phyloP scores from a whole-genome alignment of 2,329 filamentous ascomycete species.

The Chrysoporthe cubensis region DNA sequence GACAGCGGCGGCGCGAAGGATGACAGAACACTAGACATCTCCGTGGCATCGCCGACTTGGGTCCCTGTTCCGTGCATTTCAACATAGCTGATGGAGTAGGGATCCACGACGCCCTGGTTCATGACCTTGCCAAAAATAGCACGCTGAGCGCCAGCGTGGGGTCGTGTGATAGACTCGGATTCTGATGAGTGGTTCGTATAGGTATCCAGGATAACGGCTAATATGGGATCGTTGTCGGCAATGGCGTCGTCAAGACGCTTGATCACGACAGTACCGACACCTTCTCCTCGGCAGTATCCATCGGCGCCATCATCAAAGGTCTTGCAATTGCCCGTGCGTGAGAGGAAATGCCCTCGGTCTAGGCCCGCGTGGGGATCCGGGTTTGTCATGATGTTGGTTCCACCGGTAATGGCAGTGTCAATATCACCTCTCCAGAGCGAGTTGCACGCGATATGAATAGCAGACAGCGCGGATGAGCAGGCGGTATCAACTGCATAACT shows the following conservation, averaged over 20 bases:
- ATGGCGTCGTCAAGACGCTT: slow-evolving; percentile 53
- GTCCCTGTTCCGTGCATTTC: slow-evolving; percentile 89
- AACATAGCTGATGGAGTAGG: slow-evolving; percentile 77
- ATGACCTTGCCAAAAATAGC: slow-evolving; percentile 71
- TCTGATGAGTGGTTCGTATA: slow-evolving; percentile 66
- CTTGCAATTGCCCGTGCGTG: slow-evolving; percentile 42
- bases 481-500: slow-evolving; percentile 45
- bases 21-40: slow-evolving; percentile 76
- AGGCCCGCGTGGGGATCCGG: slow-evolving; percentile 67
- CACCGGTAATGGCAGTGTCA: slow-evolving; percentile 66
- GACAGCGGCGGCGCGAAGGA: slow-evolving; percentile 50
- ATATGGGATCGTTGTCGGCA: slow-evolving; percentile 48
- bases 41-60: slow-evolving; percentile 79
- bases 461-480: slow-evolving; percentile 42
- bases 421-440: slow-evolving; percentile 65
- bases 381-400: slow-evolving; percentile 66
- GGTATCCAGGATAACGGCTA: slow-evolving; percentile 42
- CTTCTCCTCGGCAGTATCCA: slow-evolving; percentile 59
- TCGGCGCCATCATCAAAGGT: slow-evolving; percentile 41
- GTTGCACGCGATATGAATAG: slow-evolving; percentile 47
- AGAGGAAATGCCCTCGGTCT: slow-evolving; percentile 66
- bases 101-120: slow-evolving; percentile 72
- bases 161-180: slow-evolving; percentile 65
- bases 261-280: slow-evolving; percentile 47
- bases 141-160: slow-evolving; percentile 71